Conservation (phyloP, 371 early-diverging fungal species). For the Lichtheimia ornata region DNA sequence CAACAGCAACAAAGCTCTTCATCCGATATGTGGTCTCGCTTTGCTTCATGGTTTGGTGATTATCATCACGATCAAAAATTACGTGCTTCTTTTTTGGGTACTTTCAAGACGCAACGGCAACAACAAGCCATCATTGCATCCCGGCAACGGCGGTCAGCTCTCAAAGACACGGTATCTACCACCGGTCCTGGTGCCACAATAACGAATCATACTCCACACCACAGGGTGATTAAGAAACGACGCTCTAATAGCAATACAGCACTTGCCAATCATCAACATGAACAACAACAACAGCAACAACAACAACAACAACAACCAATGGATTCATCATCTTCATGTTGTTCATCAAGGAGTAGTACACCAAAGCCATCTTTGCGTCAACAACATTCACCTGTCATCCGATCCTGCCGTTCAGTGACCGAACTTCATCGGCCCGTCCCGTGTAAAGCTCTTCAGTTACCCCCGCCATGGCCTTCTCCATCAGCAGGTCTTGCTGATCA, state of each 20-base stretch:
- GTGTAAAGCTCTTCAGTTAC: conserved; percentile 5
- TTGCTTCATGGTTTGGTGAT: conserved; percentile 20
- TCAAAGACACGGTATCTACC: conserved; percentile 6
- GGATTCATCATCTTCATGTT: conserved; percentile 5
- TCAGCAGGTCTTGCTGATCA: neutral
- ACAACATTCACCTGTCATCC: conserved; percentile 6
- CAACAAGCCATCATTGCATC: conserved; percentile 50
- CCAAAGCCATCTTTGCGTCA: neutral
- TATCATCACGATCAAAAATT: conserved; percentile 12
- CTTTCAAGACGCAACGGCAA: conserved; percentile 27
- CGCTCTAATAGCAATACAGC: conserved; percentile 6
- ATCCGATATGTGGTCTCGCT: conserved; percentile 14
- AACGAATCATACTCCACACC: neutral
- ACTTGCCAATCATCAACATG: neutral
- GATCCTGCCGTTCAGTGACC: conserved; percentile 8
- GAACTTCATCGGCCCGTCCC: conserved; percentile 11
- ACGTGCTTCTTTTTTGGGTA: conserved; percentile 10
- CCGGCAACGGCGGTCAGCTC: conserved; percentile 27
- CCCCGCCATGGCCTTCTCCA: conserved; percentile 2
- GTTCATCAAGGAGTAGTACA: conserved; percentile 3
- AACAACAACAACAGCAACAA: conserved; percentile 3
- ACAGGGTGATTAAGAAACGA: conserved; percentile 7
- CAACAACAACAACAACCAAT: neutral
- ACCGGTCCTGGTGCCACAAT: neutral
- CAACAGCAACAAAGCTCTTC: conserved; percentile 5